Conservation (phyloP, 495 filamentous ascomycete genomes). For the Extremus antarcticus region DNA sequence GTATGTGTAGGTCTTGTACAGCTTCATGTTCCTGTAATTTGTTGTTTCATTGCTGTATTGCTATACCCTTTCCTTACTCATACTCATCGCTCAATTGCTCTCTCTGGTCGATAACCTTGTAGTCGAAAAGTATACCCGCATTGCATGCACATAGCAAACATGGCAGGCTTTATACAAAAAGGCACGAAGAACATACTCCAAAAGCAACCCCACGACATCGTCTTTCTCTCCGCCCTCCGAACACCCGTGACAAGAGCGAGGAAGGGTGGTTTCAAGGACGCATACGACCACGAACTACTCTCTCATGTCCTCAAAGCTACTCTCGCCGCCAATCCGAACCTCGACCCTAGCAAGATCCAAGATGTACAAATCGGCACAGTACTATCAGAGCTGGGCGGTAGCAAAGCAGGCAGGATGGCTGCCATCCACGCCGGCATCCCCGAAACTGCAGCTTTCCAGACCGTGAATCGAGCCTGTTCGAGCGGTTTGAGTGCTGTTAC, state of each 20-base stretch:
- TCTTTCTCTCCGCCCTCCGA: slow-evolving; percentile 47
- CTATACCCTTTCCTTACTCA: not conserved
- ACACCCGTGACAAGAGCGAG: slow-evolving; percentile 33
- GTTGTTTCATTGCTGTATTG: not conserved
- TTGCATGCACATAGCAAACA: slow-evolving; percentile 20
- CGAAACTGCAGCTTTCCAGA: slow-evolving; percentile 63
- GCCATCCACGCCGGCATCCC: slow-evolving; percentile 72
- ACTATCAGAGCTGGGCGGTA: slow-evolving; percentile 78
- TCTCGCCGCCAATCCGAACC: slow-evolving; percentile 60
- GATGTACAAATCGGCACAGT: slow-evolving; percentile 82
- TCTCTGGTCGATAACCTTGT: no score
- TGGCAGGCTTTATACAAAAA: slow-evolving; percentile 48
- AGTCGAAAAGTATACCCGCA: no score
- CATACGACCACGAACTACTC: slow-evolving; percentile 84
- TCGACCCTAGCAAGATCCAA: slow-evolving; percentile 59
- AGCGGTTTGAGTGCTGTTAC: slow-evolving; percentile 68
- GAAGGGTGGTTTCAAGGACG: slow-evolving; percentile 68
- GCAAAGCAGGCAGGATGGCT: slow-evolving; percentile 86
- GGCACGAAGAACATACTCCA: slow-evolving; percentile 67
- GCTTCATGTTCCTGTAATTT: not conserved
- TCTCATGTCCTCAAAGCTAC: slow-evolving; percentile 68
- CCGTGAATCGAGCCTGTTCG: slow-evolving; percentile 77
- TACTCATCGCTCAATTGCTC: not conserved
- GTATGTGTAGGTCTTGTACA: slow-evolving; percentile 3
- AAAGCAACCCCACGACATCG: slow-evolving; percentile 70